Base-by-base conservation (phyloP, 768 basidiomycete genomes). In the Rhodotorula sphaerocarpa region DNA sequence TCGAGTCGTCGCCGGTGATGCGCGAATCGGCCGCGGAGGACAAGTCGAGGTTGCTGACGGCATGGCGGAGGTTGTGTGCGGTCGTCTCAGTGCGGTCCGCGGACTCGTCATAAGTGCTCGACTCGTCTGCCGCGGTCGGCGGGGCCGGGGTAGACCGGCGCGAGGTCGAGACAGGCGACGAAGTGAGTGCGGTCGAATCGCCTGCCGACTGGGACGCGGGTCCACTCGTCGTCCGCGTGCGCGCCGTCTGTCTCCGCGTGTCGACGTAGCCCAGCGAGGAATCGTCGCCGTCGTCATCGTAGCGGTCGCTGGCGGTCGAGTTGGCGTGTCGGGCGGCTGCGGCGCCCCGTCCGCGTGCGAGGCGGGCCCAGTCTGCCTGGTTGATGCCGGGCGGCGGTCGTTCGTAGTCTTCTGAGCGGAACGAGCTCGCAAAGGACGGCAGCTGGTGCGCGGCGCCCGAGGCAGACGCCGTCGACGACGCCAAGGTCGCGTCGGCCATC, bases 331-430 rank as follows among this genome's bases (percentile, higher is more conserved):
- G n/a, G n/a, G n/a, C n/a, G n/a, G 23, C 31, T 16, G 20, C 23
- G 11, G 27, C n/a, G 23, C 44, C 27, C 21, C 33, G 46, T 23
- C 21, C 27, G 16, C 51, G 12, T 11, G 51, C 34, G 30, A 64
- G 57, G n/a, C 58, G 44, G 0, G 42, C 33, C 63, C 63, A 64
- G 42, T 59, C 28, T 7, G 12, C 0, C 5, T 27, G 53, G 16
- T 55, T 27, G 12, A 65, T 41, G 3, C 63, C 63, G 3, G 57
- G 58, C 2, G 63, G 63, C 9, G 63, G 48, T 9, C 30, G 51
- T 10, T 59, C 63, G 39, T 65, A 65, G 54, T 65, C 57, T 18
- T 56, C 58, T 5, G 15, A 7, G n/a, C 34, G 41, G 58, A 65
- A 65, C 7, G 58, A 41, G 3, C 25, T 14, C 5, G 63, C 63